Conservation (phyloP, 768 basidiomycete genomes). For the Lactifluus volemus region DNA sequence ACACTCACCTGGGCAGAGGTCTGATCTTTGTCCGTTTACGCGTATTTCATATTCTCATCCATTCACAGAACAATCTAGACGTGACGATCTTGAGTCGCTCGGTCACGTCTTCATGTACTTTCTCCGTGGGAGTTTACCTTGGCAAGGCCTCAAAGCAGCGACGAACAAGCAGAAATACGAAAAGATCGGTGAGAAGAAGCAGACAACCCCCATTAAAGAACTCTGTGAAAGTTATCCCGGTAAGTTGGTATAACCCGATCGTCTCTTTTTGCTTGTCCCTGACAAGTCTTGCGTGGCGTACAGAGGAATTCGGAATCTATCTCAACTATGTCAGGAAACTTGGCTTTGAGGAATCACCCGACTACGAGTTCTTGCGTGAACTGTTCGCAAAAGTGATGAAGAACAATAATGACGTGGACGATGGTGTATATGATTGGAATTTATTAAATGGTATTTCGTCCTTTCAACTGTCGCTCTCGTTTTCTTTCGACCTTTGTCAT, state of each 20-base stretch:
- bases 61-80: conserved; percentile 72
- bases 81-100: conserved; percentile 97
- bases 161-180: conserved; percentile 99
- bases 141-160: conserved; percentile 98
- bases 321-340: conserved; percentile 98
- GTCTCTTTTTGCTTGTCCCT: not conserved
- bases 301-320: conserved; percentile 98
- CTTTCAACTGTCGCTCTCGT: not conserved
- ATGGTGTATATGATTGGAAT: conserved; percentile 97
- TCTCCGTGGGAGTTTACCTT: conserved; percentile 89
- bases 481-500: not conserved
- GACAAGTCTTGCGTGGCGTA: not conserved
- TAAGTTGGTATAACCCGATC: conserved; percentile 28
- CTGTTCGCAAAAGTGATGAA: conserved; percentile 92
- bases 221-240: conserved; percentile 94
- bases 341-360: conserved; percentile 97
- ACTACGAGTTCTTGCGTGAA: conserved; percentile 96
- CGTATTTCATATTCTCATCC: conserved; percentile 6
- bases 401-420: conserved; percentile 83
- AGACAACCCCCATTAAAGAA: conserved; percentile 95
- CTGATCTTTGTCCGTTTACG: conserved; percentile 19
- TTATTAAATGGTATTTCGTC: conserved; percentile 56
- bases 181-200: conserved; percentile 99
- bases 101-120: conserved; percentile 99
- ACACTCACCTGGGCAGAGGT: conserved; percentile 97